phyloP scores from a whole-genome alignment of 768 basidiomycete species.

The Lactifluus rugatus region DNA sequence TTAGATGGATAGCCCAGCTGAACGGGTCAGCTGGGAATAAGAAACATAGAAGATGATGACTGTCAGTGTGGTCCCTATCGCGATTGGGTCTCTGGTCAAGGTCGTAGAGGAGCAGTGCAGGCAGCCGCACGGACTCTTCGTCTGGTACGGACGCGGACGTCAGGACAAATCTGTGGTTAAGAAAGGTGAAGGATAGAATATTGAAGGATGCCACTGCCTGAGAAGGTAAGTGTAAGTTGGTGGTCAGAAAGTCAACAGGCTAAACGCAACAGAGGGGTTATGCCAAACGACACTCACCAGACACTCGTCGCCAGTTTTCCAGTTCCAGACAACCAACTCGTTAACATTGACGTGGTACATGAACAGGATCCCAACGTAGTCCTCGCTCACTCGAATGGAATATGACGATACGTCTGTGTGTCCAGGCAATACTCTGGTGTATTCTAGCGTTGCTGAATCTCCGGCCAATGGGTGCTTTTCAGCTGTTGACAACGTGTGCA shows the following conservation, averaged over 20 bases:
- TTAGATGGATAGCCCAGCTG: neutral
- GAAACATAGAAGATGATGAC: conserved; percentile 8
- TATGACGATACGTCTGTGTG: neutral
- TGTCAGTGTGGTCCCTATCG: neutral
- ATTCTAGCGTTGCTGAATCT: conserved; percentile 10
- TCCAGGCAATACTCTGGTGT: neutral
- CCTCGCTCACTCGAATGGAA: conserved; percentile 12
- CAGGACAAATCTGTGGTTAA: conserved; percentile 6
- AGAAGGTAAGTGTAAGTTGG: neutral
- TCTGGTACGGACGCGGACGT: neutral
- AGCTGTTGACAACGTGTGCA: conserved; percentile 9
- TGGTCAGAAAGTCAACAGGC: neutral
- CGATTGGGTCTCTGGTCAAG: neutral
- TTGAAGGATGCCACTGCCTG: neutral
- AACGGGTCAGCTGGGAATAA: neutral
- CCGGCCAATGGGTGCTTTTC: conserved; percentile 5
- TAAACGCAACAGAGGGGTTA: neutral
- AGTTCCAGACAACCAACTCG: conserved; percentile 16
- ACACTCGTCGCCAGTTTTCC: conserved; percentile 12
- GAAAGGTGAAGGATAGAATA: conserved; percentile 12
- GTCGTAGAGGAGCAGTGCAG: conserved; percentile 13
- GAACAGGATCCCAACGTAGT: conserved; percentile 15
- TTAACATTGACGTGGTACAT: neutral
- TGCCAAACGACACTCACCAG: conserved; percentile 1
- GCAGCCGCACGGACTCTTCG: neutral